phyloP scores from a whole-genome alignment of 768 basidiomycete genomes.

The Suillus discolor region DNA sequence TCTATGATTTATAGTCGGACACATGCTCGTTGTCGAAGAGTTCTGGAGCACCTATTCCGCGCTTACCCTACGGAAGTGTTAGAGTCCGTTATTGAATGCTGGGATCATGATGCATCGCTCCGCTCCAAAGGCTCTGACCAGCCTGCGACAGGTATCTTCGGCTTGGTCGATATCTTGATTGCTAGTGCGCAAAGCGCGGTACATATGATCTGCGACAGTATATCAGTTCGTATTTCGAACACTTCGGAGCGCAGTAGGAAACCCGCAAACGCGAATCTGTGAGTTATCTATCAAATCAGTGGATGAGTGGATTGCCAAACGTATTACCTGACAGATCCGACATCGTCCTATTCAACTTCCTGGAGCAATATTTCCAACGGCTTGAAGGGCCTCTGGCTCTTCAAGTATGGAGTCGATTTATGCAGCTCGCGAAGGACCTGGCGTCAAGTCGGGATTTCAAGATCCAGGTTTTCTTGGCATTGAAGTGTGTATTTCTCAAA shows the following conservation, averaged over 20 bases:
- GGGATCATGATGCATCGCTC: slow-evolving; percentile 62
- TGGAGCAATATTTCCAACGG: slow-evolving; percentile 81
- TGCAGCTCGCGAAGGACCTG: slow-evolving; percentile 80
- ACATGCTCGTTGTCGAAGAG: slow-evolving; percentile 70
- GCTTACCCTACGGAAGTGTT: slow-evolving; percentile 79
- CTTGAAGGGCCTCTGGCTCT: slow-evolving; percentile 90
- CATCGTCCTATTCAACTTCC: slow-evolving; percentile 73
- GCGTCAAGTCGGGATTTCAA: slow-evolving; percentile 70
- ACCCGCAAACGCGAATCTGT: slow-evolving; percentile 71
- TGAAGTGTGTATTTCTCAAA: slow-evolving; percentile 56
- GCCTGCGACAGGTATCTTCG: slow-evolving; percentile 63
- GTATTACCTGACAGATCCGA: slow-evolving; percentile 56
- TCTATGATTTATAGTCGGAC: slow-evolving; percentile 68
- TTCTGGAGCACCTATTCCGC: slow-evolving; percentile 85
- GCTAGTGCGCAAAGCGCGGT: slow-evolving; percentile 86
- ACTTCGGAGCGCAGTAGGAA: slow-evolving; percentile 61
- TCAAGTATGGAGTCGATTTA: slow-evolving; percentile 86
- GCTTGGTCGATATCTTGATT: slow-evolving; percentile 81
- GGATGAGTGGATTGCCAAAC: background rate
- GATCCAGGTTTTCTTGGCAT: slow-evolving; percentile 65
- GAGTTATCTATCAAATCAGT: slow-evolving; percentile 25
- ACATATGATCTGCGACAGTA: slow-evolving; percentile 86
- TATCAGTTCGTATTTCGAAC: slow-evolving; percentile 58
- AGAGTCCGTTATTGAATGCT: slow-evolving; percentile 81
- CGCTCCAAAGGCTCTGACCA: slow-evolving; percentile 41